Percentiles rank a stretch among this genome's conserved stretches.
Conservation (phyloP, 306 rosid genomes). For the Prunus mongolica region DNA sequence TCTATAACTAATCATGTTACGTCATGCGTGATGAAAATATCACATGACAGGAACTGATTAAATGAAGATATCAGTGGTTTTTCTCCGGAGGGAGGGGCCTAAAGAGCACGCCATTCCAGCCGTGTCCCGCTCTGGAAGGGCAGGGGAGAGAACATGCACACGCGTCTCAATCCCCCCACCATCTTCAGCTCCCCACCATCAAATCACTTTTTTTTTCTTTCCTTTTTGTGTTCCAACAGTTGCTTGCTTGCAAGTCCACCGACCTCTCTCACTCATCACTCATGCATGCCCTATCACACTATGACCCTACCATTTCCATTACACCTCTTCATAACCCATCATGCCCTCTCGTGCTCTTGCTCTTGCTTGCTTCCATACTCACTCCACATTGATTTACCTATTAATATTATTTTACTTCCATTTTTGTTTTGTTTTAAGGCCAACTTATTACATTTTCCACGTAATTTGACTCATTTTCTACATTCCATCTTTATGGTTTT, state of each 20-base stretch:
- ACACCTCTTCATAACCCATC: constrained; percentile 15
- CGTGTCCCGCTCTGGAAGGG: constrained; percentile 21
- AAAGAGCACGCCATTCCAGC: constrained; percentile 20
- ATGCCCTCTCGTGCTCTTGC: constrained; percentile 17
- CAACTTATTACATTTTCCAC: no score
- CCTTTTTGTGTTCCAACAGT: neutral
- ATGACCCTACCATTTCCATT: neutral
- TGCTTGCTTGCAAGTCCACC: neutral
- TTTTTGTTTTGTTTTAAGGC: no score
- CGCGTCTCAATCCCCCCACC: constrained; percentile 4
- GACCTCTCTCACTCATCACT: neutral
- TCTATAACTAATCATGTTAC: no score
- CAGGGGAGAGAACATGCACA: constrained; percentile 11
- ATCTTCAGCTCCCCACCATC: neutral
- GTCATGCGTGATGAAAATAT: no score
- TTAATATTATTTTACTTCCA: no score
- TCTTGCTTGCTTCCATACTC: neutral
- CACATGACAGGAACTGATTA: no score
- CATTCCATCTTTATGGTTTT: no score
- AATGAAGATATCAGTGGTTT: no score
- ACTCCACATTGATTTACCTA: no score
- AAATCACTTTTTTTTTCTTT: neutral
- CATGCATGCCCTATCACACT: neutral
- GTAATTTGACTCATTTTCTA: no score
- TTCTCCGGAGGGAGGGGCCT: neutral